A percentile compares a stretch with the other conserved stretches of the same genome.
These are phyloP conservation scores for Argentina anserina DNA, from an alignment of 306 rosid species.

Conservation along the genomic window DNA sequence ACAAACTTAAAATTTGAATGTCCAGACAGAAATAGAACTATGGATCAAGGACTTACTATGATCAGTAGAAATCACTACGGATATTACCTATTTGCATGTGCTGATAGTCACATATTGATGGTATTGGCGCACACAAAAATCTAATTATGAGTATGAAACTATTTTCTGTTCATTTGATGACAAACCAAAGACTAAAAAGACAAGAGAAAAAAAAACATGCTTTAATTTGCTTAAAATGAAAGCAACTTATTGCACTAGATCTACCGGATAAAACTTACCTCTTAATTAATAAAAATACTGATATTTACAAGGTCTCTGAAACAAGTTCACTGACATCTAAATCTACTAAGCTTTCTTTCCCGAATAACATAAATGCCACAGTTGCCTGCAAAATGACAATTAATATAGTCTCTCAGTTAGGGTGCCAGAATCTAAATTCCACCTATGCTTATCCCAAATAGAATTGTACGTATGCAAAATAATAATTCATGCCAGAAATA, in stretches of 20 bases:
- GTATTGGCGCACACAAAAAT: not conserved
- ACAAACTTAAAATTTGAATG: too few relatives aligned
- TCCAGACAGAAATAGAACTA: too few relatives aligned
- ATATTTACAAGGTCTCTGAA: conserved; percentile 34
- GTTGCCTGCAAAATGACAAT: conserved; percentile 72
- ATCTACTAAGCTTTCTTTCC: conserved; percentile 80
- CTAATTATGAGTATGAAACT: not conserved
- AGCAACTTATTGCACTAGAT: not conserved
- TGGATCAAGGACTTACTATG: not conserved
- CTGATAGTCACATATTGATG: not conserved
- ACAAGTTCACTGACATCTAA: conserved; percentile 57
- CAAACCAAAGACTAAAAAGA: not conserved
- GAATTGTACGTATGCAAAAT: not conserved
- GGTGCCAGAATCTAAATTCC: not conserved
- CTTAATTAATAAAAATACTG: conserved; percentile 8
- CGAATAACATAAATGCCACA: conserved; percentile 69
- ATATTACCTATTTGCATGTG: not conserved
- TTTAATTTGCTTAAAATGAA: not conserved
- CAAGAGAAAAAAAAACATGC: not conserved
- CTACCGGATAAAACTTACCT: conserved; percentile 30
- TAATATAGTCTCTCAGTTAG: conserved; percentile 7
- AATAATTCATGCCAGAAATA: conserved; percentile 13
- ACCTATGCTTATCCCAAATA: not conserved
- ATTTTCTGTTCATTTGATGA: not conserved
- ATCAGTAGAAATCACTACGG: not conserved